phyloP scores from a whole-genome alignment of 805 yeast genomes.

The Yarrowia bubula region DNA sequence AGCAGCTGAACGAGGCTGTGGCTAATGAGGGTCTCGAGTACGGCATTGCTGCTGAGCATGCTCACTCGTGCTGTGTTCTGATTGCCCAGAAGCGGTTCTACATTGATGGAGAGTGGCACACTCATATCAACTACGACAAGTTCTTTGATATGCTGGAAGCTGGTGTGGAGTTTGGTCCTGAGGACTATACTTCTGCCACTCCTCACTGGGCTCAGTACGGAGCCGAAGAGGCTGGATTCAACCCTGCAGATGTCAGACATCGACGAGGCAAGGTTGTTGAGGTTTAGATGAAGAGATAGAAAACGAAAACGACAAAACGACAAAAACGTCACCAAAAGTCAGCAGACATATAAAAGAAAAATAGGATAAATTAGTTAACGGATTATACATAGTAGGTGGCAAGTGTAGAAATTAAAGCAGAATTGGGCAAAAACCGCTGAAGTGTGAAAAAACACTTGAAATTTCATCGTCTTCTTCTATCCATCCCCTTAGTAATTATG shows the following conservation, averaged over 20 bases:
- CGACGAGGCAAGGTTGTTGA: conserved; percentile 43
- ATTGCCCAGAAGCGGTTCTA: conserved; percentile 74
- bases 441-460: too few species aligned
- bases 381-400: too few species aligned
- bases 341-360: too few species aligned
- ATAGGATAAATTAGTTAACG: too few species aligned
- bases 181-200: conserved; percentile 78
- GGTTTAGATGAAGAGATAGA: background rate
- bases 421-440: too few species aligned
- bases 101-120: conserved; percentile 73
- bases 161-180: conserved; percentile 67
- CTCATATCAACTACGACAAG: conserved; percentile 79
- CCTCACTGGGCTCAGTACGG: conserved; percentile 94
- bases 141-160: conserved; percentile 68
- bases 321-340: background rate
- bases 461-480: too few species aligned
- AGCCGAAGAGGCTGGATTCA: conserved; percentile 79
- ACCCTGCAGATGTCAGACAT: conserved; percentile 75
- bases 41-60: conserved; percentile 91
- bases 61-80: conserved; percentile 88
- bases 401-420: too few species aligned
- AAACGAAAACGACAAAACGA: background rate
- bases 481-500: too few species aligned
- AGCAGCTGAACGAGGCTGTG: conserved; percentile 58
- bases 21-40: conserved; percentile 65